Evolutionary conservation across 208 protist genomes (phyloP).

Genomic region (Lotmaria passim): DNA sequence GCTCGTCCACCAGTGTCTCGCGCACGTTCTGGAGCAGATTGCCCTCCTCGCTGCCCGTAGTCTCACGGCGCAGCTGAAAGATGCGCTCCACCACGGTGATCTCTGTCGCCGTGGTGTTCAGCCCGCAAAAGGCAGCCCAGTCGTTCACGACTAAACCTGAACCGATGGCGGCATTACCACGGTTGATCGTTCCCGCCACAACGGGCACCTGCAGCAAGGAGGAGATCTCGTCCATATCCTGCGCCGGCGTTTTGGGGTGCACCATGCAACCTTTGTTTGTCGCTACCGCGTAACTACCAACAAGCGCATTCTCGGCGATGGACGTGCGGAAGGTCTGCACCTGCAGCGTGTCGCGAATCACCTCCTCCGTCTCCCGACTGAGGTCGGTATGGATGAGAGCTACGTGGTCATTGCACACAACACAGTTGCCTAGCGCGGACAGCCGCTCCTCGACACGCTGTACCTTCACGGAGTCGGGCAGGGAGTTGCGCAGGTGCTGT

Average conservation of each 20-base stretch:
- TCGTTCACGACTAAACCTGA: conserved; percentile 99
- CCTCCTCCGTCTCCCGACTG: conserved; percentile 99
- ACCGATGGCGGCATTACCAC: conserved; percentile 95
- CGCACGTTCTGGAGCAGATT: conserved; percentile 89
- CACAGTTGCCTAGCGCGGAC: conserved; percentile 99
- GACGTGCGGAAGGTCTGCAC: conserved; percentile 99
- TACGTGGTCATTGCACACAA: conserved; percentile 99
- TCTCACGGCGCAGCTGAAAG: conserved; percentile 96
- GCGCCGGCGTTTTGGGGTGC: conserved; percentile 94
- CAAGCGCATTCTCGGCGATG: conserved; percentile 97
- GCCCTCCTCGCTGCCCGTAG: conserved; percentile 51
- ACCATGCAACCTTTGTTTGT: conserved; percentile 99
- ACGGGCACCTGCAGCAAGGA: conserved; percentile 98
- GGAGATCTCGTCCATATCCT: conserved; percentile 99
- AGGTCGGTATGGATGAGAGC: conserved; percentile 99
- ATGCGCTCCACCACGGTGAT: conserved; percentile 99
- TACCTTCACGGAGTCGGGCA: conserved; percentile 97
- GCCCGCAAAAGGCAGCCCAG: conserved; percentile 98
- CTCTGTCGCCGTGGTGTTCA: conserved; percentile 99
- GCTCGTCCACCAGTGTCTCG: conserved; percentile 87
- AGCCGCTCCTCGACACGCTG: conserved; percentile 99
- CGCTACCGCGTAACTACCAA: conserved; percentile 98
- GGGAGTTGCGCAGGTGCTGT: conserved; percentile 98
- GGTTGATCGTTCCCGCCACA: conserved; percentile 99
- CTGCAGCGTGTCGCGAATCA: conserved; percentile 98